Evolutionary conservation across 2,329 filamentous ascomycete genomes (phyloP), one percentile per base, ranked within the genome.

Genomic region (Sclerotinia subarctica): DNA sequence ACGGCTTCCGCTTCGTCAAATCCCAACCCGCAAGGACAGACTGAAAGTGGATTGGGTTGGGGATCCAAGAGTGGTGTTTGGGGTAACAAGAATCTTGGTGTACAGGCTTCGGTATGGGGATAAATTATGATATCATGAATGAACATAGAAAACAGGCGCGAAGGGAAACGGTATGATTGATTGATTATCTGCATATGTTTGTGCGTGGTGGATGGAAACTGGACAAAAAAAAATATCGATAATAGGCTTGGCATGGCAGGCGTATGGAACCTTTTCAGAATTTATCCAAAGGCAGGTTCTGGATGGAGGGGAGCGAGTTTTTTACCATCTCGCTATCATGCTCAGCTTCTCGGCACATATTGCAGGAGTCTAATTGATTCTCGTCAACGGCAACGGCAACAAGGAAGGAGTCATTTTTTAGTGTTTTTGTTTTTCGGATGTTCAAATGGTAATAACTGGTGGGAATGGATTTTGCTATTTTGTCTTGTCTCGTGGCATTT

Each of bases 71-170:
- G 89, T 72, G 90, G 89, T 51, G 92, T 94, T 57, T 97, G 94
- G 94, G 91, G 93, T 69, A 90, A 62, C 44, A 89, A 76, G 92
- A 91, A 76, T 91, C 88, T 96, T 70, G 92, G 93, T 72, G 91
- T 94, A 70, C 93, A 96, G 78, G 93, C 94, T 72, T 96, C 93
- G 72, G 94, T 97, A 74, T 98, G 94, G 94, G 94, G 94, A 74
- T 97, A 89, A 73, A 69, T 49, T 32, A 49, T 57, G 51, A 44
- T 21, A 49, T 24, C 5, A 49, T 38, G 46, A 49, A 68, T 56
- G 46, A 60, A 57, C 29, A 51, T 56, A 64, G 59, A 64, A 68
- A 57, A 64, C 26, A 56, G 66, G 59, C 59, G 59, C 46, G 66
- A 38, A 46, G 46, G 60, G 52, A 64, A 44, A 57, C 46, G 52